A percentile compares a stretch with the other conserved stretches of the same genome.
Conservation (phyloP, 2,329 filamentous ascomycete genomes). For the Nemania bipapillata region DNA sequence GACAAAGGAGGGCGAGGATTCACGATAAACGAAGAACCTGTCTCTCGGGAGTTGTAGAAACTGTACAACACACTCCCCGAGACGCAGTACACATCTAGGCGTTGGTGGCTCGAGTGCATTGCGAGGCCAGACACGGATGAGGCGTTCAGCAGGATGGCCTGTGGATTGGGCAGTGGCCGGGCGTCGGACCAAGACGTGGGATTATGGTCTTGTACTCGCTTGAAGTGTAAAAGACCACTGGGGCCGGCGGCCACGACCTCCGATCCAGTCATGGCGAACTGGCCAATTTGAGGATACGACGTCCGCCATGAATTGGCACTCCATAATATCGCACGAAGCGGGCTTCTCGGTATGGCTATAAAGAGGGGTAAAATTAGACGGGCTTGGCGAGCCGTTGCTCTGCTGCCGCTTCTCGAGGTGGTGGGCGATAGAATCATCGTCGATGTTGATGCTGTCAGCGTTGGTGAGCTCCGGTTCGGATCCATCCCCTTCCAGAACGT, state of each 20-base stretch:
- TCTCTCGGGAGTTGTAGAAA: constrained; percentile 29
- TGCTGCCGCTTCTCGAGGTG: not conserved
- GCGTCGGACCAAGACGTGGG: constrained; percentile 36
- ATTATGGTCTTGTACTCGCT: constrained; percentile 32
- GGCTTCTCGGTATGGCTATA: constrained; percentile 1
- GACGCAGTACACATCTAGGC: constrained; percentile 39
- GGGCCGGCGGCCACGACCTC: constrained; percentile 36
- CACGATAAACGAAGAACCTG: constrained; percentile 25
- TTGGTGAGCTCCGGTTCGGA: not conserved
- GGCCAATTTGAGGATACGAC: constrained; percentile 35
- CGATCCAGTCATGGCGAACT: constrained; percentile 31
- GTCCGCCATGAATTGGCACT: constrained; percentile 34
- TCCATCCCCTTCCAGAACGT: not conserved
- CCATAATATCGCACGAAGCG: constrained; percentile 22
- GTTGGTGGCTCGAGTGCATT: not conserved
- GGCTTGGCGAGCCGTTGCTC: too few relatives aligned
- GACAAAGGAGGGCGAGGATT: constrained; percentile 29
- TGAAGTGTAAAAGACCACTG: constrained; percentile 38
- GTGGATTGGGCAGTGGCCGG: constrained; percentile 25
- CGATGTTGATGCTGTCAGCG: not conserved
- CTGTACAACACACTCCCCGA: constrained; percentile 31
- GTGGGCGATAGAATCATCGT: not conserved
- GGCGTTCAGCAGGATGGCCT: not conserved
- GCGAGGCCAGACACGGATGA: constrained; percentile 39
- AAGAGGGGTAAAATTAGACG: too few relatives aligned